Conservation (phyloP, 2,329 filamentous ascomycete genomes). For the Epichloe baconii region DNA sequence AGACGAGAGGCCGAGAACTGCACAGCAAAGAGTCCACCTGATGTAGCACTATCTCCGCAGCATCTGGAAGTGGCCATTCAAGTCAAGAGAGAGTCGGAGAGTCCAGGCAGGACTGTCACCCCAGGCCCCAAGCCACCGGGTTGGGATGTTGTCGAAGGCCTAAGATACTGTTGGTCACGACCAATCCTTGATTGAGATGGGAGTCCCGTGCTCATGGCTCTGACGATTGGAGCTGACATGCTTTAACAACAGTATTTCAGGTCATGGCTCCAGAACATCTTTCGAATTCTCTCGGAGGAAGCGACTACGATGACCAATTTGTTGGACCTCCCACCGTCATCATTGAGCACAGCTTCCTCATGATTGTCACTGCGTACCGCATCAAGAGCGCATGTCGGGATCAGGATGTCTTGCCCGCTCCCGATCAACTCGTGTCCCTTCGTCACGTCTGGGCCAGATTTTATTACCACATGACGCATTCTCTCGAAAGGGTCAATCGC, state of each 20-base stretch:
- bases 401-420: not conserved
- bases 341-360: constrained; percentile 4
- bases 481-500: constrained; percentile 1
- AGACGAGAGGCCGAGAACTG: not conserved
- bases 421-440: constrained; percentile 1
- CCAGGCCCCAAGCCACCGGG: constrained; percentile 1
- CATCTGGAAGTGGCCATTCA: not conserved
- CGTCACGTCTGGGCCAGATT: constrained; percentile 1
- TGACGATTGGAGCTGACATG: not conserved
- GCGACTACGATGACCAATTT: constrained; percentile 3
- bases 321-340: constrained; percentile 2
- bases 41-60: not conserved
- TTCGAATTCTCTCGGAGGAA: constrained; percentile 1
- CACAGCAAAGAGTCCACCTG: not conserved
- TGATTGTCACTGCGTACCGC: constrained; percentile 3
- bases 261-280: constrained; percentile 5
- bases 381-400: constrained; percentile 1
- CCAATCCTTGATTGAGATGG: not conserved
- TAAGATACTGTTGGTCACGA: constrained; percentile 1
- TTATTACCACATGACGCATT: constrained; percentile 3
- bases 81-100: not conserved
- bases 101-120: not conserved
- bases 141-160: constrained; percentile 2
- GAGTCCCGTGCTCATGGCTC: too few relatives aligned
- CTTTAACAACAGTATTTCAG: not conserved